Percentiles rank a stretch among this genome's conserved stretches.
Conservation (phyloP, 768 basidiomycete genomes). For the Cyclocybe cylindracea region DNA sequence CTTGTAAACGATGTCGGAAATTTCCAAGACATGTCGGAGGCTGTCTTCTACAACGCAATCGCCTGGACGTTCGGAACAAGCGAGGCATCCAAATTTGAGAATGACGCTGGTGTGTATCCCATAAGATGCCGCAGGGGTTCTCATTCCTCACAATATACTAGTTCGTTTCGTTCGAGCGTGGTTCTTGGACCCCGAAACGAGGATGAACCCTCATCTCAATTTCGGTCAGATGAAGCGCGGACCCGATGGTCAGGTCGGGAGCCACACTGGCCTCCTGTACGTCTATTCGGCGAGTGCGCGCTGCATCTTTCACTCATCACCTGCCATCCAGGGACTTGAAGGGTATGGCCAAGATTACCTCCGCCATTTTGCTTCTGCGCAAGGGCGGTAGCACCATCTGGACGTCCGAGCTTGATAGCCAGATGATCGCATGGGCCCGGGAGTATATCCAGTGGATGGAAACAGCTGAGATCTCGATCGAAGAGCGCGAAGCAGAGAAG, state of each 20-base stretch:
- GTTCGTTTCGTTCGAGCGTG: constrained; percentile 52
- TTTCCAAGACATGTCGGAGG: constrained; percentile 57
- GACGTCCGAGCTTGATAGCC: constrained; percentile 51
- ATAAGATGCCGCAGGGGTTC: not conserved
- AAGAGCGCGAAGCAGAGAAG: constrained; percentile 51
- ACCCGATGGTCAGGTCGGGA: constrained; percentile 38
- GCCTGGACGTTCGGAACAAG: constrained; percentile 49
- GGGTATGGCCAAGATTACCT: constrained; percentile 55
- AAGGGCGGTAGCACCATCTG: constrained; percentile 50
- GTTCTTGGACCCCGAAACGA: constrained; percentile 59
- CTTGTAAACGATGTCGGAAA: constrained; percentile 55
- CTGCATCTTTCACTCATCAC: not conserved
- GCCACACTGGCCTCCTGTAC: constrained; percentile 57
- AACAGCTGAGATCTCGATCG: constrained; percentile 44
- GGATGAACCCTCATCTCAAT: constrained; percentile 67
- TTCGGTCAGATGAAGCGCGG: constrained; percentile 54
- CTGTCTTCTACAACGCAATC: constrained; percentile 61
- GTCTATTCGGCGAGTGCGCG: constrained; percentile 13
- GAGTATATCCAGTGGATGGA: constrained; percentile 59
- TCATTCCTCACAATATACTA: constrained; percentile 10
- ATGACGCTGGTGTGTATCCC: constrained; percentile 33
- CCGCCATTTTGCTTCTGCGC: constrained; percentile 54
- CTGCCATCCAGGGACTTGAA: constrained; percentile 49
- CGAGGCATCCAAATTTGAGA: constrained; percentile 40
- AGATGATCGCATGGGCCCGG: constrained; percentile 51